Conservation (phyloP, 768 basidiomycete genomes). For the Auriscalpium vulgare region DNA sequence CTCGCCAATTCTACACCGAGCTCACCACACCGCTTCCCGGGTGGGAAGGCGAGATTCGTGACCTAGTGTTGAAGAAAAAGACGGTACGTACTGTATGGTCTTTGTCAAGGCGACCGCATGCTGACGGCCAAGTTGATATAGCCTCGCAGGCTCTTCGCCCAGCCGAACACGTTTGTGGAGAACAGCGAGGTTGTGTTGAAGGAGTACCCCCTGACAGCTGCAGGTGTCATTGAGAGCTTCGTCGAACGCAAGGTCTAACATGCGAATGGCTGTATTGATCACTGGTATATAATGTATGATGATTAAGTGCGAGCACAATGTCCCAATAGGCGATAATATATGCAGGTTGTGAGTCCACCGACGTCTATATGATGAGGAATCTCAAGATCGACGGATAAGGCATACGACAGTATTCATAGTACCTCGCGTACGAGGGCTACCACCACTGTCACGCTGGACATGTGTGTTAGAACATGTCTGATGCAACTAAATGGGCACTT, state of each 20-base stretch:
- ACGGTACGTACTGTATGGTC: conserved; percentile 36
- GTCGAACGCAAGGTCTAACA: conserved; percentile 45
- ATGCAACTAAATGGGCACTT: conserved; percentile 20
- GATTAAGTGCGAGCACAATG: too few species aligned
- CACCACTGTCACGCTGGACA: conserved; percentile 57
- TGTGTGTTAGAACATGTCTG: too few species aligned
- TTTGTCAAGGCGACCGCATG: neutral
- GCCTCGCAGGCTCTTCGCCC: conserved; percentile 82
- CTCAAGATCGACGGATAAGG: conserved; percentile 1
- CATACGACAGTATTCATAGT: conserved; percentile 21
- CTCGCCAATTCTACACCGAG: conserved; percentile 71
- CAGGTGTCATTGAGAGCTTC: conserved; percentile 74
- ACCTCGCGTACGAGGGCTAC: conserved; percentile 64
- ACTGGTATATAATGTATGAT: too few species aligned
- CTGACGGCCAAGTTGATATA: conserved; percentile 21
- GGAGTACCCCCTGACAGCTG: conserved; percentile 69
- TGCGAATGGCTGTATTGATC: too few species aligned
- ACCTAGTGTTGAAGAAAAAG: conserved; percentile 75
- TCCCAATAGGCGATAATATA: neutral
- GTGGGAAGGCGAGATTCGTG: conserved; percentile 70
- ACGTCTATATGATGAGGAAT: neutral
- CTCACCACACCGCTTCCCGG: conserved; percentile 65
- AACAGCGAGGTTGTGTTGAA: conserved; percentile 64
- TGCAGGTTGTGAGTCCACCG: neutral
- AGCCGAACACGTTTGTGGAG: conserved; percentile 68